Base-by-base conservation (phyloP, 495 filamentous ascomycete species). In the Recurvomyces mirabilis region DNA sequence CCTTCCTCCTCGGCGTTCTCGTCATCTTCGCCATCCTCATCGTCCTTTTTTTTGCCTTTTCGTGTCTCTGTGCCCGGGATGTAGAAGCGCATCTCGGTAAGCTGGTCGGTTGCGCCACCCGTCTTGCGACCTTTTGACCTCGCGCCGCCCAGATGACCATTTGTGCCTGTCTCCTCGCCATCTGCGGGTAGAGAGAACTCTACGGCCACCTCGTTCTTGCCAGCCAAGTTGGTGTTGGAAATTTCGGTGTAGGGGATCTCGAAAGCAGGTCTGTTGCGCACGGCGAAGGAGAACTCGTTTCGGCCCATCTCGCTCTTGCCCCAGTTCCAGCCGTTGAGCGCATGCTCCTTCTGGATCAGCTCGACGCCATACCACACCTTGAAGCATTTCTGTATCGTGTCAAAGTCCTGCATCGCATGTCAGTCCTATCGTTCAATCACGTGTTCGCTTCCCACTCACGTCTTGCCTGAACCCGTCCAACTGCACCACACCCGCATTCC, bases 21-120 rank as follows among this genome's bases (percentile, higher is more conserved):
- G 7, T 41, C 59, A 29, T 63, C 60, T 1, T 32, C 39, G 0
- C 26, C 49, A n/a, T 57, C 53, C 17, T 57, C 62, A 4, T 57
- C 62, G 22, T 62, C 58, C 32, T 80, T 77, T 30, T 73, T 66
- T 49, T 82, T 82, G 55, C 87, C 83, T 58, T 87, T 93, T 64
- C 84, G 84, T 17, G 81, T 79, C 1, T 83, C 86, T 0, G 80
- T 85, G 28, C 93, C 93, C 11, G 93, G 93, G 43, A 99, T 94
- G 67, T 95, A 99, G 67, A 99, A 95, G 37, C 93, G 77, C 85
- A 96, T 94, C 64, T 99, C 93, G 12, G 94, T 86, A 38, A 99
- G 67, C 66, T 96, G 87, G 58, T 99, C 93, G 38, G 77, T 77
- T 18, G 82, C 86, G 22, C 84, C 87, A 13, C 81, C 81, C 15